Conservation (phyloP, 1,284 basidiomycete genomes). For the Clitocybe nebularis region DNA sequence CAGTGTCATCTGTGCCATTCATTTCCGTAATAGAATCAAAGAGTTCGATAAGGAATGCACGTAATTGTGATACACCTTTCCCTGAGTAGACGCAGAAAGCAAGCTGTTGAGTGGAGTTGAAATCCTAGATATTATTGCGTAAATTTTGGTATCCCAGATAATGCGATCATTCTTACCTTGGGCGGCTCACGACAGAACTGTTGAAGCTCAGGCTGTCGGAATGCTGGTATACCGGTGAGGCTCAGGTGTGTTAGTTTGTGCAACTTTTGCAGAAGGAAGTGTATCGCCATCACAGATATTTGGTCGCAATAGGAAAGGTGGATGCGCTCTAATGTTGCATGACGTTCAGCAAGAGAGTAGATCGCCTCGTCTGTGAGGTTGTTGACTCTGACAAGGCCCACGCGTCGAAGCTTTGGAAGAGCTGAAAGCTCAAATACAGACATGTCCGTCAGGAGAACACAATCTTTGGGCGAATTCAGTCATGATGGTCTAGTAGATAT, state of each 20-base stretch:
- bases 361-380: constrained; percentile 94
- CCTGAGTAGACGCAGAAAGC: constrained; percentile 98
- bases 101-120: constrained; percentile 87
- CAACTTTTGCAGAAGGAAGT: constrained; percentile 85
- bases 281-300: constrained; percentile 87
- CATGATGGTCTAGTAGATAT: constrained; percentile 45
- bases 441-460: constrained; percentile 85
- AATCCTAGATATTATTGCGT: too few species aligned
- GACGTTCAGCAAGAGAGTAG: constrained; percentile 78
- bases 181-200: constrained; percentile 89
- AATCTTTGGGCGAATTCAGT: constrained; percentile 51
- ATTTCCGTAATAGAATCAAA: constrained; percentile 71
- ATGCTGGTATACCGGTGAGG: constrained; percentile 93
- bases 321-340: constrained; percentile 88
- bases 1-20: constrained; percentile 67
- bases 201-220: constrained; percentile 84
- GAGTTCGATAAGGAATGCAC: constrained; percentile 71
- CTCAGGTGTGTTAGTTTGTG: constrained; percentile 92
- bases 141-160: too few species aligned
- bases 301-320: constrained; percentile 98
- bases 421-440: constrained; percentile 89
- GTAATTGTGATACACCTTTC: constrained; percentile 81
- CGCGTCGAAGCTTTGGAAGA: constrained; percentile 87
- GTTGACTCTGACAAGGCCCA: constrained; percentile 91
- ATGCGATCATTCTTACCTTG: constrained; percentile 63